Percentiles rank a stretch among this genome's conserved stretches.
Conservation (phyloP, 73 alveolate species). For the Symbiodinium pilosum region DNA sequence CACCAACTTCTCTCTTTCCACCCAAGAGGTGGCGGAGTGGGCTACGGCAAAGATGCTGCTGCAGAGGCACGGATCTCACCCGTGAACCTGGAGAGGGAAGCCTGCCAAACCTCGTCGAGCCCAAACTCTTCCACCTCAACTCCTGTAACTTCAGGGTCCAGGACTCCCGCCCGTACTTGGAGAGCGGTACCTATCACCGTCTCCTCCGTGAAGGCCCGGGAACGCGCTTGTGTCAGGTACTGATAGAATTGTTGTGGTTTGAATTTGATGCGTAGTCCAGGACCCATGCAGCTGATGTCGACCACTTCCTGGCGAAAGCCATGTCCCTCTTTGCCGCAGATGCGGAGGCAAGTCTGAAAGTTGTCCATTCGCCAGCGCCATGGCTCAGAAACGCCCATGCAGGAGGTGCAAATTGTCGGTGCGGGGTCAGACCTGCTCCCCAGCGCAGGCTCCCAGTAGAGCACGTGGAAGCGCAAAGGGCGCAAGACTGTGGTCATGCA, state of each 20-base stretch:
- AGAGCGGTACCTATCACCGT: slow-evolving; percentile 27
- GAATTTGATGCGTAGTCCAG: neutral
- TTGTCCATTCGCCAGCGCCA: slow-evolving; percentile 57
- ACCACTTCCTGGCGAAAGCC: slow-evolving; percentile 31
- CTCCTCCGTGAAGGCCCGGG: slow-evolving; percentile 38
- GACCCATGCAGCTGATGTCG: slow-evolving; percentile 14
- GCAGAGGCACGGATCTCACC: slow-evolving; percentile 20
- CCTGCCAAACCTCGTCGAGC: slow-evolving; percentile 15
- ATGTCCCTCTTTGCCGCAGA: slow-evolving; percentile 32
- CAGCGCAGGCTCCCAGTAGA: slow-evolving; percentile 26
- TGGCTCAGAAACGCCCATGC: slow-evolving; percentile 27
- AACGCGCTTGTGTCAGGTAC: neutral
- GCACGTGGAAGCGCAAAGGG: slow-evolving; percentile 15
- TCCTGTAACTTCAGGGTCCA: neutral
- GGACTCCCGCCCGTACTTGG: neutral
- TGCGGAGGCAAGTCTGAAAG: slow-evolving; percentile 26
- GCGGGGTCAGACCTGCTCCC: neutral
- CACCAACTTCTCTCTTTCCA: neutral
- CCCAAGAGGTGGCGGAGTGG: neutral
- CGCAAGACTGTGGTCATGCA: neutral
- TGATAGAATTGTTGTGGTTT: neutral
- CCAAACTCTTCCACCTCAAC: slow-evolving; percentile 24
- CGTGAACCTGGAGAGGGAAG: neutral
- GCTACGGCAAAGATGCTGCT: too few relatives aligned
- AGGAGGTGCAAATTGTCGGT: slow-evolving; percentile 6